Percentiles rank a stretch among this genome's conserved stretches.
Conservation (phyloP, 176 grass and related monocot species). For the Musa schizocarpa region DNA sequence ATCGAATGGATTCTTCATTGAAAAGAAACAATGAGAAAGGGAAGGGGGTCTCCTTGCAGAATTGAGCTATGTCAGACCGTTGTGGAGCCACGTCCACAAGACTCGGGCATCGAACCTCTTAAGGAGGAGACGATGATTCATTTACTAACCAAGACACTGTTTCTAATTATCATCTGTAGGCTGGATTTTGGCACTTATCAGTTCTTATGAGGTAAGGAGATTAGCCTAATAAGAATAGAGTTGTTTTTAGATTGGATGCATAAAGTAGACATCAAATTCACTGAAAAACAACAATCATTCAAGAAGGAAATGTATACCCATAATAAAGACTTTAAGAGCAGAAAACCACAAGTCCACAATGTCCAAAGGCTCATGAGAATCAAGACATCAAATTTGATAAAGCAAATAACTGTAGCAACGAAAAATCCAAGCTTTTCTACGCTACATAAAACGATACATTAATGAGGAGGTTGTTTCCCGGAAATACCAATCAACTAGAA, state of each 20-base stretch:
- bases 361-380: background rate
- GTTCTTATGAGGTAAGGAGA: background rate
- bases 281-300: background rate
- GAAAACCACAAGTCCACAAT: background rate
- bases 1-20: too few species aligned
- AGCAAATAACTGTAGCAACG: background rate
- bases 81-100: too few species aligned
- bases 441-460: background rate
- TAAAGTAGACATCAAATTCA: background rate
- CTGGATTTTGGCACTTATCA: background rate
- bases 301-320: background rate
- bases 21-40: too few species aligned
- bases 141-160: too few species aligned
- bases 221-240: background rate
- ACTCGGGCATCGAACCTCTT: too few species aligned
- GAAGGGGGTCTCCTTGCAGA: too few species aligned
- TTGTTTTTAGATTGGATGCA: background rate
- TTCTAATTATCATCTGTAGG: too few species aligned
- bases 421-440: background rate
- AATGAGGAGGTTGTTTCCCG: background rate
- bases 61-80: too few species aligned
- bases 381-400: background rate
- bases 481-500: constrained; percentile 29
- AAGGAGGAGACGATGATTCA: too few species aligned
- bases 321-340: too few species aligned